Base-by-base conservation (phyloP, 441 rosid genomes). In the Francoa sonchifolia region DNA sequence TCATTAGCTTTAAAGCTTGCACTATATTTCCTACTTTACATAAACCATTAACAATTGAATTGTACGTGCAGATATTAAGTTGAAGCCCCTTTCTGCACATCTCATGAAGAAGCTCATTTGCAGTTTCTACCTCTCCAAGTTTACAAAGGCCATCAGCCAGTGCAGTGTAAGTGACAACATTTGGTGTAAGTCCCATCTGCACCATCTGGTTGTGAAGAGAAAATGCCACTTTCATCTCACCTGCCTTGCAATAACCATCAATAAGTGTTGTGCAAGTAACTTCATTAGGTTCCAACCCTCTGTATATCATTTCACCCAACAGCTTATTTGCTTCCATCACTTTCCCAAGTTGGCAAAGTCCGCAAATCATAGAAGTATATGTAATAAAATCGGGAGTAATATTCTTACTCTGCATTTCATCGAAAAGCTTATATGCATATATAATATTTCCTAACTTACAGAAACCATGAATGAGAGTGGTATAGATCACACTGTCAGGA, bases 71-170 rank as follows among this genome's bases (percentile, higher is more conserved):
- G 11, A 80, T 54, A 61, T 88, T 88, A 47, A 68, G 65, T 35
- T 67, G 74, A 63, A 88, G 87, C 39, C 97, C 95, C 58, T 73
- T 66, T 38, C 62, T 42, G 48, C 70, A 66, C 80, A 88, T 69
- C 62, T 78, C 90, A 54, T 78, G 87, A 41, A 88, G 82, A 66
- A 88, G 90, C 34, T 84, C 95, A n/a, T 80, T 83, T 8, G 94
- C 95, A 14, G 85, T 71, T 15, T 76, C 79, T 35, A 88, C 27
- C 41, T 88, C 90, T 42, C 97, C 85, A 21, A 37, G 40, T 62
- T 76, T 84, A 67, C 93, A 83, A 13, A 88, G 81, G 50, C 94
- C 97, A 51, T 84, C 95, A 8, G 75, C 75, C 51, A 88, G 63
- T 16, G 85, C 74, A 17, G 93, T 78, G 60, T 88, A 83, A 5